Conservation (phyloP, 805 yeast genomes). For the Pichia deserticola region DNA sequence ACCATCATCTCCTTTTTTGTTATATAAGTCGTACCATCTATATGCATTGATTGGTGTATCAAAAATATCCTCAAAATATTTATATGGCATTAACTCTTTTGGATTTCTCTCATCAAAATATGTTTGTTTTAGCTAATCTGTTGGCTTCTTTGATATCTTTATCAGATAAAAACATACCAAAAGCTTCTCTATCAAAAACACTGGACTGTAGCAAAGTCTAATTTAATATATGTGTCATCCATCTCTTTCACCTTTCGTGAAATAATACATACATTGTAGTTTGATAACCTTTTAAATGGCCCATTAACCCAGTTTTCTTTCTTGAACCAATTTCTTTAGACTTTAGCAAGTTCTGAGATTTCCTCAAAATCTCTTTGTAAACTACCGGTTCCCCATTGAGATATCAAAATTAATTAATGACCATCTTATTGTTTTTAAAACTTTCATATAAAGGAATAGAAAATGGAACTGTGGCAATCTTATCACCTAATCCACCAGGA, state of each 20-base stretch:
- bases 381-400: conserved; percentile 63
- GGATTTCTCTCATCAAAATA: conserved; percentile 38
- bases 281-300: conserved; percentile 85
- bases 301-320: conserved; percentile 54
- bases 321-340: conserved; percentile 37
- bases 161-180: conserved; percentile 12
- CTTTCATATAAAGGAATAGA: conserved; percentile 37
- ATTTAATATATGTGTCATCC: conserved; percentile 5
- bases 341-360: conserved; percentile 43
- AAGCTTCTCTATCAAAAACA: conserved; percentile 56
- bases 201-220: conserved; percentile 72
- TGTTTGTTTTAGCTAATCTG: conserved; percentile 28
- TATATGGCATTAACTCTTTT: conserved; percentile 44
- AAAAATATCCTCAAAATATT: conserved; percentile 39
- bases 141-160: conserved; percentile 15
- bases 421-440: conserved; percentile 41
- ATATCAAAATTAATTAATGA: conserved; percentile 49
- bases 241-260: conserved; percentile 30
- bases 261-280: conserved; percentile 58
- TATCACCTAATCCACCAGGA: conserved; percentile 68
- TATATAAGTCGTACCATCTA: conserved; percentile 59
- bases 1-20: conserved; percentile 68
- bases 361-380: conserved; percentile 53
- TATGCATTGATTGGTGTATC: conserved; percentile 60
- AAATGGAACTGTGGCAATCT: conserved; percentile 63